phyloP scores from a whole-genome alignment of 148 eudicot genomes.

The Silene conica region DNA sequence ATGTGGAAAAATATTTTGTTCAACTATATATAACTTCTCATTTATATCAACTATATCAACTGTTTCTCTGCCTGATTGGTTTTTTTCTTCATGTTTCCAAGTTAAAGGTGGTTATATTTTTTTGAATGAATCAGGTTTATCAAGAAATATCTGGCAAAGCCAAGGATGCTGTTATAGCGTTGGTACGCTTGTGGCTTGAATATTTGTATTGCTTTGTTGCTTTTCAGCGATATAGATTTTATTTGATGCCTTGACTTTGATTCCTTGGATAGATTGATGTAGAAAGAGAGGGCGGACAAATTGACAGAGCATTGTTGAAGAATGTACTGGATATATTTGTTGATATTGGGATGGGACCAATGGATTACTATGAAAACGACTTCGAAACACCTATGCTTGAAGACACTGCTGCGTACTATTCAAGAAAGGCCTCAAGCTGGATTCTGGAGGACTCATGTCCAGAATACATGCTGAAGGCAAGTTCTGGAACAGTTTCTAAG shows the following conservation, averaged over 20 bases:
- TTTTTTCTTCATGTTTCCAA: neutral
- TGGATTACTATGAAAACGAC: conserved; percentile 72
- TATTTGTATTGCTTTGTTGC: neutral
- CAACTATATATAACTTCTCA: neutral
- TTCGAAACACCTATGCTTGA: conserved; percentile 76
- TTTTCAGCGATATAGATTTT: neutral
- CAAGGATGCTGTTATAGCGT: conserved; percentile 75
- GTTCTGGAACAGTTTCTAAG: neutral
- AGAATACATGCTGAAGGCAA: conserved; percentile 85
- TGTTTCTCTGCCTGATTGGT: too few relatives aligned
- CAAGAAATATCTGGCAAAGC: conserved; percentile 62
- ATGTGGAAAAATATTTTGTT: neutral
- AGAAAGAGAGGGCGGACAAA: conserved; percentile 93
- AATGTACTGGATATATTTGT: conserved; percentile 92
- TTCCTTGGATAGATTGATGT: conserved; percentile 58
- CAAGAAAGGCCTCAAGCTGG: conserved; percentile 89
- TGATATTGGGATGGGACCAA: conserved; percentile 85
- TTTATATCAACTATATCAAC: neutral
- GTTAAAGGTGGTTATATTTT: neutral
- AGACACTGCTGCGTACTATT: conserved; percentile 80
- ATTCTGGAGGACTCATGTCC: conserved; percentile 89
- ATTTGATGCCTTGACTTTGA: neutral
- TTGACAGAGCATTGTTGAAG: conserved; percentile 77
- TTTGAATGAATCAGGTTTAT: conserved; percentile 52
- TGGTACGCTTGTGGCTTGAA: conserved; percentile 46